Evolutionary conservation across 805 yeast genomes (phyloP).

Genomic region (Candida nanaspora): DNA sequence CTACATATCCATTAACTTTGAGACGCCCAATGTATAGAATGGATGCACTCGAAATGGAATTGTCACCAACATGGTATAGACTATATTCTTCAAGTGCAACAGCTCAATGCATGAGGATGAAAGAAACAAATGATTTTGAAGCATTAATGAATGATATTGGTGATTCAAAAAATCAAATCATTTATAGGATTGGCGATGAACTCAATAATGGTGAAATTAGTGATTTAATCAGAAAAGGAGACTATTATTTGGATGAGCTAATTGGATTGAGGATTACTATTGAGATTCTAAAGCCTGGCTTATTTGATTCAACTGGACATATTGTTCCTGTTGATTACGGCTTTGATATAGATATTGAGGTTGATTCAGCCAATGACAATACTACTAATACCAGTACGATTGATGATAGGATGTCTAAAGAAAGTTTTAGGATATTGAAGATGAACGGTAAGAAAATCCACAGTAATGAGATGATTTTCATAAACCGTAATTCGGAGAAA

Average conservation of each 20-base stretch:
- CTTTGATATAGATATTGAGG: no score
- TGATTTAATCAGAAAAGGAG: constrained; percentile 9
- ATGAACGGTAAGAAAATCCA: constrained; percentile 1
- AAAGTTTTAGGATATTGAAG: constrained; percentile 3
- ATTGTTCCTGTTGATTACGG: neutral
- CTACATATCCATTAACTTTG: constrained; percentile 31
- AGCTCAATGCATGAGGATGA: constrained; percentile 5
- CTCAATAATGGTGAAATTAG: constrained; percentile 1
- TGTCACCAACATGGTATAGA: constrained; percentile 24
- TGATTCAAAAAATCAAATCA: neutral
- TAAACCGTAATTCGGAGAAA: neutral
- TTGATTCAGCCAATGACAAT: no score
- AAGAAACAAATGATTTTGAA: neutral
- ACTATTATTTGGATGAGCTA: constrained; percentile 33
- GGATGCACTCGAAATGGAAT: constrained; percentile 21
- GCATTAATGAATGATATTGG: constrained; percentile 1
- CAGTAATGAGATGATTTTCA: neutral
- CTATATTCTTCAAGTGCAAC: neutral
- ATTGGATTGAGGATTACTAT: constrained; percentile 36
- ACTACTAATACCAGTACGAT: no score
- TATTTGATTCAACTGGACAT: constrained; percentile 33
- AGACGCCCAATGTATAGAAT: constrained; percentile 32
- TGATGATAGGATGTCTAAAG: no score
- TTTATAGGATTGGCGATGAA: constrained; percentile 1
- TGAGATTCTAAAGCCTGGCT: constrained; percentile 36